These are phyloP conservation scores for Niveomyces coronatus DNA, from an alignment of 2,329 filamentous ascomycete genomes.

Conservation along the genomic window DNA sequence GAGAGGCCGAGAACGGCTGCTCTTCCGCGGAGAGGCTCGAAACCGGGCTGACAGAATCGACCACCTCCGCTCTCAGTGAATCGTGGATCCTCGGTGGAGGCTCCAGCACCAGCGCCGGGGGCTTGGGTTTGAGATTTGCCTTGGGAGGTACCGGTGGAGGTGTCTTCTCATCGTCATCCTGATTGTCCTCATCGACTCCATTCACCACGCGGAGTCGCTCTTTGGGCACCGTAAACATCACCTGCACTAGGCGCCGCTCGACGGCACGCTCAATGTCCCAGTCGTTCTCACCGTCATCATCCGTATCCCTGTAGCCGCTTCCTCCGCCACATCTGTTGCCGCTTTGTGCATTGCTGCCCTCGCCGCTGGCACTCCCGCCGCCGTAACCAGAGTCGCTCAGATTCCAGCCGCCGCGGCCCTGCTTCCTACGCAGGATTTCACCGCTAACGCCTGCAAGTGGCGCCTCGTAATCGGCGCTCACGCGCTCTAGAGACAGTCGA, in stretches of 20 bases:
- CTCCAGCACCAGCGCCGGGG: constrained; percentile 2
- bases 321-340: constrained; percentile 15
- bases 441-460: constrained; percentile 33
- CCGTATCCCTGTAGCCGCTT: constrained; percentile 16
- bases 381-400: constrained; percentile 16
- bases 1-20: too few species aligned
- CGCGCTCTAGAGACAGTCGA: constrained; percentile 23
- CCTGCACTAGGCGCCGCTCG: constrained; percentile 61
- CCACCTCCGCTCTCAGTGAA: constrained; percentile 28
- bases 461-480: constrained; percentile 32
- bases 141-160: neutral
- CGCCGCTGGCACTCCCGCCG: constrained; percentile 19
- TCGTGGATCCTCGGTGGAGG: constrained; percentile 4
- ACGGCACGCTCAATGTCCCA: constrained; percentile 70
- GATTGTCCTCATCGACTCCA: constrained; percentile 39
- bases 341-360: neutral
- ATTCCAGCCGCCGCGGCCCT: constrained; percentile 46
- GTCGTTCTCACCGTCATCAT: constrained; percentile 46
- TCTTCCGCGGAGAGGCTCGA: constrained; percentile 4
- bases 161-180: constrained; percentile 18
- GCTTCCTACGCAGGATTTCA: constrained; percentile 43
- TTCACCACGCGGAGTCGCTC: constrained; percentile 86
- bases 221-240: constrained; percentile 90
- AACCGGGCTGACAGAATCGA: constrained; percentile 25
- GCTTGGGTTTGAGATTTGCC: constrained; percentile 1